Base-by-base conservation (phyloP, 2,329 filamentous ascomycete genomes). In the Alternaria incomplexa region DNA sequence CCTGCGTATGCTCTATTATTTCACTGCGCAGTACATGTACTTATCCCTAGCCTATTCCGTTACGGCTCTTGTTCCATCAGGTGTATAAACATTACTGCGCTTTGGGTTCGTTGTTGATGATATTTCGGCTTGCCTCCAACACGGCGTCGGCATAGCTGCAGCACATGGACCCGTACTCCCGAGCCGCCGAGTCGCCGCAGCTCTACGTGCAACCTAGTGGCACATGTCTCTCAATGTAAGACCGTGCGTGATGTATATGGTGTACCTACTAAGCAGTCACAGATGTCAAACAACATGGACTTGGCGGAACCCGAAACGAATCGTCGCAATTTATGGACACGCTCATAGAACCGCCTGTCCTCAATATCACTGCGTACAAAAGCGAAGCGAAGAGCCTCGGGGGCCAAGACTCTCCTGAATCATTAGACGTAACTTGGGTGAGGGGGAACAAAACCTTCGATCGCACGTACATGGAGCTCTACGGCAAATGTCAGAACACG, bases 31-130 rank as follows among this genome's bases (percentile, higher is more conserved):
- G 8, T 23, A 36, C 28, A 1, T 52, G 48, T 52, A 30, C 13
- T 52, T 52, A 43, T 25, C 26, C 25, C 26, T 25, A 47, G 36
- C 63, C 64, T 61, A 61, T 60, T 59, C 28, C 66, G 70, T 57
- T 68, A 67, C 61, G 68, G 26, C 36, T 43, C 47, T 30, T 17
- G 32, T n/a, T 40, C 32, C 6, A 40, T 40, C 32, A n/a, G 32
- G 32, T 40, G 8, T 40, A 3, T 10, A 6, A n/a, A 10, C 32
- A 2, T 40, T 40, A 10, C 32, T 40, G 32, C 9, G 32, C 32
- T 40, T 10, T 10, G 8, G 8, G 10, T 9, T 10, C 3, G 32
- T 10, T 40, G 15, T 40, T 40, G 15, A 40, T 40, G 2, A 17
- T 40, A 10, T 40, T 40, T 8, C 1, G 2, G 8, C 0, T 40